phyloP scores from a whole-genome alignment of 192 early-diverging fungal species.

The Lunasporangiospora selenospora region DNA sequence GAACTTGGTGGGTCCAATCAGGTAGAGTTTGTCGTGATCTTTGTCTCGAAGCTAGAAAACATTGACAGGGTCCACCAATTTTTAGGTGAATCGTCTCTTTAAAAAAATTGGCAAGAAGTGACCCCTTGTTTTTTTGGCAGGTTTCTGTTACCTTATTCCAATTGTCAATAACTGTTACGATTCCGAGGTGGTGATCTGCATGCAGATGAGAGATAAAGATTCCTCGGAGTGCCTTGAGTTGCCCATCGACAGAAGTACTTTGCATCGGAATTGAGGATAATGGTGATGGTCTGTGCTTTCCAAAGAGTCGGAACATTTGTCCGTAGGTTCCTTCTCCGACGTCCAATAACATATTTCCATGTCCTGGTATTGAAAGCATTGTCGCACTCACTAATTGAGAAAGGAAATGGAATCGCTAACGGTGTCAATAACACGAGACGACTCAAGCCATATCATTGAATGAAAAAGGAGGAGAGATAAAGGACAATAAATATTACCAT shows the following conservation, averaged over 20 bases:
- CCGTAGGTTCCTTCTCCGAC: slow-evolving; percentile 86
- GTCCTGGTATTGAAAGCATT: slow-evolving; percentile 64
- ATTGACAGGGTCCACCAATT: neutral
- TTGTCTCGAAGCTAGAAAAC: no score
- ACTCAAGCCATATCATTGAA: no score
- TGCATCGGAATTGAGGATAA: no score
- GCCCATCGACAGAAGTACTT: neutral
- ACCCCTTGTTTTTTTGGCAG: neutral
- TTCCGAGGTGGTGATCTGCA: slow-evolving; percentile 94
- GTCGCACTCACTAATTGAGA: slow-evolving; percentile 80
- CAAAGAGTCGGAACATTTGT: slow-evolving; percentile 74
- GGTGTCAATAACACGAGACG: no score
- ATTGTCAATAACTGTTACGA: slow-evolving; percentile 68
- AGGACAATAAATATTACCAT: no score
- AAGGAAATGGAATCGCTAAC: no score
- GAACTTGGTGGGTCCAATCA: slow-evolving; percentile 60
- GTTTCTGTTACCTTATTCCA: slow-evolving; percentile 71
- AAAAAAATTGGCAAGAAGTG: neutral
- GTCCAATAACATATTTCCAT: slow-evolving; percentile 77
- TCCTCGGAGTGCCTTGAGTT: slow-evolving; percentile 59
- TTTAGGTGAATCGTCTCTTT: no score
- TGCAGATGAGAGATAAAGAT: slow-evolving; percentile 94
- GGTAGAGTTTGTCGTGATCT: slow-evolving; percentile 9
- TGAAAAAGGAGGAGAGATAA: no score
- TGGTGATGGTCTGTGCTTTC: no score